Conservation (phyloP, 2,329 filamentous ascomycete species). For the Metarhizium humberi region DNA sequence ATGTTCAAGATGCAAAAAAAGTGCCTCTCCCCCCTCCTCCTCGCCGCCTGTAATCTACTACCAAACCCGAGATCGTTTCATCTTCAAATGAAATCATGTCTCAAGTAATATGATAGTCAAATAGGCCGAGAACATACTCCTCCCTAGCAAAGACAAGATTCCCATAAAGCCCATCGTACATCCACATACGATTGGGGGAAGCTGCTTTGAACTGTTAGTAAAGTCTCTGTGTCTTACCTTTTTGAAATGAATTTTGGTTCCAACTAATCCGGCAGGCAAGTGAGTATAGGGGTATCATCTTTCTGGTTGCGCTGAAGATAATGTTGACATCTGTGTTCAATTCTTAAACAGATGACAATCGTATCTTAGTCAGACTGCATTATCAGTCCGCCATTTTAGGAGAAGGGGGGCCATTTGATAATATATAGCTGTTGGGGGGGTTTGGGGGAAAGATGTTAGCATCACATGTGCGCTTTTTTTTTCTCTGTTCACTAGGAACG, state of each 20-base stretch:
- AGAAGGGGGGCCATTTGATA: background rate
- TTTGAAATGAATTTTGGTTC: background rate
- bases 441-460: constrained; percentile 2
- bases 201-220: background rate
- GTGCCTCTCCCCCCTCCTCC: background rate
- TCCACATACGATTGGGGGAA: background rate
- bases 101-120: background rate
- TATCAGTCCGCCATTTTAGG: background rate
- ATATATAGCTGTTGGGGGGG: background rate
- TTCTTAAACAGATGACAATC: background rate
- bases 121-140: background rate
- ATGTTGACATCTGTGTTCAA: background rate
- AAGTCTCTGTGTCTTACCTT: background rate
- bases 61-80: background rate
- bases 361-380: background rate
- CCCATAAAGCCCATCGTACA: background rate
- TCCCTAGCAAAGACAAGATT: background rate
- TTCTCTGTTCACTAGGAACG: constrained; percentile 4
- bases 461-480: background rate
- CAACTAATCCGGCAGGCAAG: background rate
- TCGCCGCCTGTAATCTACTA: background rate
- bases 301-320: background rate
- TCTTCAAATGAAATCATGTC: background rate
- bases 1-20: background rate
- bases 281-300: background rate